Conservation (phyloP, 1,139 yeast species). For the Diutina sp. region DNA sequence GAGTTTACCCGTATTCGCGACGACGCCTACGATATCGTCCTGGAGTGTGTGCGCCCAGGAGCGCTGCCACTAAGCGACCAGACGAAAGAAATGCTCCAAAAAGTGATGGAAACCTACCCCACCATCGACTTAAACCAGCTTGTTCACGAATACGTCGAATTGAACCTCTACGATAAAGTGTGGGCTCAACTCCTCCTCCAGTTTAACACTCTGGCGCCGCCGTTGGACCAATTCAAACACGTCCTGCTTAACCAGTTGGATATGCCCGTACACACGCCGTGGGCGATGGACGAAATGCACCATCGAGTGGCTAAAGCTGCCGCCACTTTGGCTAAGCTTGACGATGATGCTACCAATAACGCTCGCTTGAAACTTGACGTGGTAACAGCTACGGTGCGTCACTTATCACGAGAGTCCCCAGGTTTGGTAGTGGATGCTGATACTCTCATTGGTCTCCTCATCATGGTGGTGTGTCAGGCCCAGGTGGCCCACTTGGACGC, state of each 20-base stretch:
- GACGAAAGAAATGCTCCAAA: not conserved
- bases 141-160: constrained; percentile 60
- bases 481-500: constrained; percentile 45
- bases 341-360: constrained; percentile 27
- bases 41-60: not conserved
- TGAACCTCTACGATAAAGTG: constrained; percentile 48
- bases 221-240: constrained; percentile 21
- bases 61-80: not conserved
- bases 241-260: constrained; percentile 67
- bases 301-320: constrained; percentile 41
- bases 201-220: constrained; percentile 13
- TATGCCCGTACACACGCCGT: constrained; percentile 31
- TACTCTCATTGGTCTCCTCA: constrained; percentile 56
- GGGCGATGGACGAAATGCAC: constrained; percentile 31
- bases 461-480: constrained; percentile 60
- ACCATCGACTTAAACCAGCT: constrained; percentile 39
- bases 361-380: constrained; percentile 43
- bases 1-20: not conserved
- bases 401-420: constrained; percentile 22
- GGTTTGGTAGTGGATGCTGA: constrained; percentile 59
- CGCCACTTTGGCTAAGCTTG: constrained; percentile 36
- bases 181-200: constrained; percentile 42
- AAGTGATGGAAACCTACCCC: constrained; percentile 15
- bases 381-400: constrained; percentile 39
- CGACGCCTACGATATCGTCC: not conserved